Evolutionary conservation across 2,329 filamentous ascomycete genomes (phyloP).

Genomic region (Aspergillus fructus): DNA sequence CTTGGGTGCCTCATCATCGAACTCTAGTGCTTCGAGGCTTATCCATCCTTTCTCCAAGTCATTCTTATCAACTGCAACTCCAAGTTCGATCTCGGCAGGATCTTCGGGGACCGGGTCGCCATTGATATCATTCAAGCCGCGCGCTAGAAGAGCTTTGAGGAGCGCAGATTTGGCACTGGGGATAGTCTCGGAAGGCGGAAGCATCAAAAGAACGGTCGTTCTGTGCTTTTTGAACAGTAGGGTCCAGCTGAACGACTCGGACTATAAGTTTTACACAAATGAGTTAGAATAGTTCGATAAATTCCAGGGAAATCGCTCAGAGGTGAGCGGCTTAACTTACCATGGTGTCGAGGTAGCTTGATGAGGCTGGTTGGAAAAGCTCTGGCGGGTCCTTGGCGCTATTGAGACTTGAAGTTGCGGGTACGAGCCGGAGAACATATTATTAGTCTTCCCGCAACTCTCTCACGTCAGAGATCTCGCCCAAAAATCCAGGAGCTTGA

Average conservation of each 20-base stretch:
- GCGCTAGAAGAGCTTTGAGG: conserved; percentile 53
- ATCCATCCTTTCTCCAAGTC: conserved; percentile 53
- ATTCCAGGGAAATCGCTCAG: not conserved
- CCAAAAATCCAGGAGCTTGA: not conserved
- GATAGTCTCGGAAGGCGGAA: conserved; percentile 59
- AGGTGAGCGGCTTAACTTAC: conserved; percentile 6
- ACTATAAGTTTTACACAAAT: conserved; percentile 16
- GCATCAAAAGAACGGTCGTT: conserved; percentile 68
- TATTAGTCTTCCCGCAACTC: not conserved
- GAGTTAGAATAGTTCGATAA: not conserved
- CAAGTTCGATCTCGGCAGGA: conserved; percentile 47
- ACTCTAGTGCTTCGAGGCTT: conserved; percentile 35
- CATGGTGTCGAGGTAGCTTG: conserved; percentile 13
- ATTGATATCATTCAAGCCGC: conserved; percentile 41
- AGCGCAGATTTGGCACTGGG: conserved; percentile 59
- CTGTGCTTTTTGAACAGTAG: conserved; percentile 72
- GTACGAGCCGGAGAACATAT: not conserved
- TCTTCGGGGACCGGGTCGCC: conserved; percentile 38
- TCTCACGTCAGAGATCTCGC: not conserved
- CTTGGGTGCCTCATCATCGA: conserved; percentile 25
- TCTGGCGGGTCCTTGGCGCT: conserved; percentile 16
- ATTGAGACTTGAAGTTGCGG: not conserved
- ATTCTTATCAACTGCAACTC: conserved; percentile 47
- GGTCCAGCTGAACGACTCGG: conserved; percentile 56
- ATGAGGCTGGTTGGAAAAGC: conserved; percentile 17